A percentile compares a stretch with the other conserved stretches of the same genome.
phyloP scores from a whole-genome alignment of 129 eudicot species.

The Saposhnikovia divaricata region DNA sequence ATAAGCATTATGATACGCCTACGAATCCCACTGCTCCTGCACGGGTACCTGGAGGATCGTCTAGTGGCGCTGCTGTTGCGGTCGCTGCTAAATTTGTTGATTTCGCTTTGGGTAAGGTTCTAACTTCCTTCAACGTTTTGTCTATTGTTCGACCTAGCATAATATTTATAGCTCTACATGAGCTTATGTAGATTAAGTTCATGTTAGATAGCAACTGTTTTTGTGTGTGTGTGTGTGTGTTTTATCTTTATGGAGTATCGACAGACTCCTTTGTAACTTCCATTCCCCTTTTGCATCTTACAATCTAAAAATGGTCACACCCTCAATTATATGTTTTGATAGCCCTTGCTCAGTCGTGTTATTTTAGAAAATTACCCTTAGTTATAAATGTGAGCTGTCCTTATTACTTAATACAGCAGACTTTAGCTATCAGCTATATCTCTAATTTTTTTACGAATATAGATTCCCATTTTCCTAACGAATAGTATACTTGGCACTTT shows the following conservation, averaged over 20 bases:
- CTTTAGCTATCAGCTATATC: background rate
- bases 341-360: background rate
- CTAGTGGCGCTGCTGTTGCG: slow-evolving; percentile 95
- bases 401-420: background rate
- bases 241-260: background rate
- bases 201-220: background rate
- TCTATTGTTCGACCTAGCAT: slow-evolving; percentile 3
- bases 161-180: background rate
- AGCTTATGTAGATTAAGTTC: background rate
- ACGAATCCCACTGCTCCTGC: slow-evolving; percentile 70
- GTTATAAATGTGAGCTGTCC: background rate
- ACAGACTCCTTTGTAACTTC: background rate
- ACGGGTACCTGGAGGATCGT: slow-evolving; percentile 87
- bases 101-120: slow-evolving; percentile 64
- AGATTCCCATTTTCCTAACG: background rate
- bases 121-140: background rate
- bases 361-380: background rate
- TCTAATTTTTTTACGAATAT: background rate
- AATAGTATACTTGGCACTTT: background rate
- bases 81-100: slow-evolving; percentile 87
- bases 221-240: background rate
- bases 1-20: slow-evolving; percentile 71
- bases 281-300: background rate
- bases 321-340: background rate
- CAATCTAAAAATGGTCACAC: background rate